Percentiles rank a stretch among this genome's conserved stretches.
Conservation (phyloP, 305 asterid species). For the Ilex paraguariensis region DNA sequence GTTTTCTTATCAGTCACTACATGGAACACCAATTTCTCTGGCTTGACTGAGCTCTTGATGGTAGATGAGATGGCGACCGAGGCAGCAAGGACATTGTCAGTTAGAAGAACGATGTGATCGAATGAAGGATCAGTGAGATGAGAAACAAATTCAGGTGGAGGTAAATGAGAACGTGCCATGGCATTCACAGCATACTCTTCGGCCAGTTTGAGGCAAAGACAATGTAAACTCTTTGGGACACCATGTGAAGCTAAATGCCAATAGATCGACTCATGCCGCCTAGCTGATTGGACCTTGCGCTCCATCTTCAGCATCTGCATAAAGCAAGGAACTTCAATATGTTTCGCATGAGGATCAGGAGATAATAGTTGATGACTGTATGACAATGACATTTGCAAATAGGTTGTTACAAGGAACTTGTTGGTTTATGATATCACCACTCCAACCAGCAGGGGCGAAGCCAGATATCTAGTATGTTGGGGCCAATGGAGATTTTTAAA, state of each 20-base stretch:
- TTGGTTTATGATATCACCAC: no score
- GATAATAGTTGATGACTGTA: not conserved
- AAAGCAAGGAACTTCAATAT: constrained; percentile 7
- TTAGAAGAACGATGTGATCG: constrained; percentile 65
- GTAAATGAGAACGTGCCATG: constrained; percentile 62
- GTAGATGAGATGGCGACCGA: constrained; percentile 76
- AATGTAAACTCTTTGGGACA: constrained; percentile 63
- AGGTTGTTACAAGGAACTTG: no score
- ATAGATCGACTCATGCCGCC: constrained; percentile 49
- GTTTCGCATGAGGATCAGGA: constrained; percentile 1
- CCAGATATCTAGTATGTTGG: no score
- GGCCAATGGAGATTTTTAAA: no score
- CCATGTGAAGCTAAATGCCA: constrained; percentile 85
- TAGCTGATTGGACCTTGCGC: constrained; percentile 44
- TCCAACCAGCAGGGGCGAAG: no score
- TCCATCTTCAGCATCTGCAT: constrained; percentile 66
- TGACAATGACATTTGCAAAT: no score
- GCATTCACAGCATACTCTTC: constrained; percentile 75
- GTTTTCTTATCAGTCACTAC: constrained; percentile 79
- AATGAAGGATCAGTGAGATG: constrained; percentile 53
- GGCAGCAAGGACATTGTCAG: constrained; percentile 88
- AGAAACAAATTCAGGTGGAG: constrained; percentile 54
- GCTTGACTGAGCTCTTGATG: constrained; percentile 34
- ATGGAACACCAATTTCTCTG: constrained; percentile 70
- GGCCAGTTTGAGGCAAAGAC: constrained; percentile 70